Evolutionary conservation across 2,329 filamentous ascomycete genomes (phyloP).

Genomic region (Talaromyces rugulosus): DNA sequence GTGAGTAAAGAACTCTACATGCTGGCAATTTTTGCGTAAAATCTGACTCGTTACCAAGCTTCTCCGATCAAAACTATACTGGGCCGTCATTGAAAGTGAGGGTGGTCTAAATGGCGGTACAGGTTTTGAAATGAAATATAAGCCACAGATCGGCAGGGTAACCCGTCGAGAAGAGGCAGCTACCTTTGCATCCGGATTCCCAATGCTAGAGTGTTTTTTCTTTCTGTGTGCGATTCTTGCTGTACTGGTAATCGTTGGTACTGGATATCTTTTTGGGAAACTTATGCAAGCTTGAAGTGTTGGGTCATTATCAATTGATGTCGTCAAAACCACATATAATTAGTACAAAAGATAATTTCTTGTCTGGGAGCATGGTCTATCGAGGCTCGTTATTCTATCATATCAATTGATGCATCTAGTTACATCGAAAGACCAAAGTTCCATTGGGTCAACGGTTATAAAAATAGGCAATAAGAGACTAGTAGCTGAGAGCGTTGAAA

Average conservation of each 20-base stretch:
- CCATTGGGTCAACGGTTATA: no score
- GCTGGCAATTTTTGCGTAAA: not conserved
- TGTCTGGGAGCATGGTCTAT: no score
- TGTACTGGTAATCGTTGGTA: not conserved
- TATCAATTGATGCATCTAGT: no score
- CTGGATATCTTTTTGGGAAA: not conserved
- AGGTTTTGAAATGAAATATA: slow-evolving; percentile 32
- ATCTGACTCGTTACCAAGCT: not conserved
- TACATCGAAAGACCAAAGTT: no score
- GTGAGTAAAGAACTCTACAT: slow-evolving; percentile 14
- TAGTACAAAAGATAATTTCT: no score
- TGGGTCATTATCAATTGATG: no score
- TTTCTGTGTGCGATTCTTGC: not conserved
- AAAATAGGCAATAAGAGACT: no score
- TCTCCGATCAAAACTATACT: slow-evolving; percentile 20
- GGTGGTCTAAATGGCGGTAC: slow-evolving; percentile 18
- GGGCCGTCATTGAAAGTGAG: slow-evolving; percentile 26
- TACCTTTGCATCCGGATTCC: not conserved
- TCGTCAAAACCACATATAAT: no score
- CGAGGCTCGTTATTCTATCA: no score
- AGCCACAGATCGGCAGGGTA: slow-evolving; percentile 18
- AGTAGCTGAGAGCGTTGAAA: no score
- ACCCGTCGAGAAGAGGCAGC: not conserved
- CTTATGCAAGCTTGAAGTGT: no score
- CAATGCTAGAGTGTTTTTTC: not conserved